Evolutionary conservation across 495 filamentous ascomycete species (phyloP).

Genomic region (Cladorrhinum samala): DNA sequence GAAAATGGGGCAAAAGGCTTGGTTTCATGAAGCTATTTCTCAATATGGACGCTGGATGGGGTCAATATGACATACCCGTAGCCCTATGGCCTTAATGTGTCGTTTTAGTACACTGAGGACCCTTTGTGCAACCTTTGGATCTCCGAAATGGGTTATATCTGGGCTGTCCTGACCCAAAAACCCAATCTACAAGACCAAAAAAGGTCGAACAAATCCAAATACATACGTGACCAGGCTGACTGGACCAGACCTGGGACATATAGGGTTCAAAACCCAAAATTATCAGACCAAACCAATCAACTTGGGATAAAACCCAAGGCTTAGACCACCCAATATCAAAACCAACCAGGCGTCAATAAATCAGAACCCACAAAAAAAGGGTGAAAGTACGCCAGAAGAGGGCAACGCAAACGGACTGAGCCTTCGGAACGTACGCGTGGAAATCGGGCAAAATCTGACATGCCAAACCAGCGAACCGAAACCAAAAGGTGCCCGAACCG

Average conservation of each 20-base stretch:
- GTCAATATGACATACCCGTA: neutral
- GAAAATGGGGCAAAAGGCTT: neutral
- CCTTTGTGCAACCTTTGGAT: neutral
- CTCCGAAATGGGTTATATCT: neutral
- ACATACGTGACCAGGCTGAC: neutral
- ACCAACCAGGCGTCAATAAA: neutral
- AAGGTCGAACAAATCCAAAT: neutral
- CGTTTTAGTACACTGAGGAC: neutral
- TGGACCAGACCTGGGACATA: neutral
- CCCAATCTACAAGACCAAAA: neutral
- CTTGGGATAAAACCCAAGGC: no score
- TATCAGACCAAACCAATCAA: neutral
- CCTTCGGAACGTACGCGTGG: neutral
- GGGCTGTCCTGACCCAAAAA: neutral
- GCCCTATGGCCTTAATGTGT: no score
- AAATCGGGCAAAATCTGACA: neutral
- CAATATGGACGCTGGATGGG: neutral
- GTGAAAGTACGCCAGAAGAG: no score
- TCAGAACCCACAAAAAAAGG: neutral
- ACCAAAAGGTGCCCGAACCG: neutral
- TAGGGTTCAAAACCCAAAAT: neutral
- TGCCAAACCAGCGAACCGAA: neutral
- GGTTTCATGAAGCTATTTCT: constrained; percentile 11
- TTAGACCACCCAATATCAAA: no score
- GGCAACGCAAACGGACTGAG: neutral